phyloP scores from a whole-genome alignment of 768 basidiomycete genomes.

The Cubamyces sp. region DNA sequence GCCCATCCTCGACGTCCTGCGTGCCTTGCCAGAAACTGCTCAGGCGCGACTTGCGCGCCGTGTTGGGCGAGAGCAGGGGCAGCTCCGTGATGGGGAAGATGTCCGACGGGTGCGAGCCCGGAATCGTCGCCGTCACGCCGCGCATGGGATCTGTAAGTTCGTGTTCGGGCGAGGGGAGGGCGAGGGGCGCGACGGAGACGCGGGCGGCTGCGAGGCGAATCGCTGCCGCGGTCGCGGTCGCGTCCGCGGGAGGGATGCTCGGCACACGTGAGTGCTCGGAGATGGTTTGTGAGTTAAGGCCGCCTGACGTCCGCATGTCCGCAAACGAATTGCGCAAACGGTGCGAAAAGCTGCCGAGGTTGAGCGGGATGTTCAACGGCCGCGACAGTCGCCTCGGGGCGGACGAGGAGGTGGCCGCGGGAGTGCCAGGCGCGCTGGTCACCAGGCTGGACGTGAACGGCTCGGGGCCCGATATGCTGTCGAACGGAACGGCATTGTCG shows the following conservation, averaged over 20 bases:
- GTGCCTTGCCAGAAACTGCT: constrained; percentile 82
- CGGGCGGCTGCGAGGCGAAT: constrained; percentile 86
- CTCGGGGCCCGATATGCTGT: neutral
- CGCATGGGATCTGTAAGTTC: constrained; percentile 93
- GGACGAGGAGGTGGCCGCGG: neutral
- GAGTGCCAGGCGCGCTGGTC: neutral
- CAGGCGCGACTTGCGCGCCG: constrained; percentile 56
- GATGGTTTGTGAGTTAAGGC: constrained; percentile 13
- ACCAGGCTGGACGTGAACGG: neutral
- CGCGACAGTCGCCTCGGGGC: constrained; percentile 2
- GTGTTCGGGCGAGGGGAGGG: constrained; percentile 88
- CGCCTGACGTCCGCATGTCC: constrained; percentile 44
- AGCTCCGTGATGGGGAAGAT: constrained; percentile 34
- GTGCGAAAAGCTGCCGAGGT: constrained; percentile 35
- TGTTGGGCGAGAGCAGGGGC: constrained; percentile 46
- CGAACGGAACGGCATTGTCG: neutral
- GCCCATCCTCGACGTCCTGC: constrained; percentile 57
- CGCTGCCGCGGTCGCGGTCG: constrained; percentile 74
- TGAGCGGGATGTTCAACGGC: constrained; percentile 25
- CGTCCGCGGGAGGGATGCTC: constrained; percentile 47
- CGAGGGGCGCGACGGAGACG: constrained; percentile 83
- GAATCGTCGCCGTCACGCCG: constrained; percentile 66
- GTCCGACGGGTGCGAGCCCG: constrained; percentile 56
- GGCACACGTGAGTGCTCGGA: constrained; percentile 12
- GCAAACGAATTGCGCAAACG: constrained; percentile 52